A percentile compares a stretch with the other conserved stretches of the same genome.
phyloP scores from a whole-genome alignment of 2,329 filamentous ascomycete species.

The Ceratocystis cubensis region DNA sequence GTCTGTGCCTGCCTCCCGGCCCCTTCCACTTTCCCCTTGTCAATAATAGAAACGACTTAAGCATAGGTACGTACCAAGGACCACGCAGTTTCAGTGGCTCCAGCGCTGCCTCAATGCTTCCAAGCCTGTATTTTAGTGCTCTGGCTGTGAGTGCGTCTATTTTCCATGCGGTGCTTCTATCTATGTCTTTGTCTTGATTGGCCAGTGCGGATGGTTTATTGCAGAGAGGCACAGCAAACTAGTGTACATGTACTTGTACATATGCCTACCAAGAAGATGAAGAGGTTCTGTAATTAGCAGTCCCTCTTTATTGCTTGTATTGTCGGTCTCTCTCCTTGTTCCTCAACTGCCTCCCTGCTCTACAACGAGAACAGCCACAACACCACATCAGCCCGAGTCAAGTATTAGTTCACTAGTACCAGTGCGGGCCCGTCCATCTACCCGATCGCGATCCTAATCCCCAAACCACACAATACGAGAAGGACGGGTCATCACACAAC shows the following conservation, averaged over 20 bases:
- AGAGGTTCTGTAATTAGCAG: background rate
- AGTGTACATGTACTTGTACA: background rate
- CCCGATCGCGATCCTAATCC: background rate
- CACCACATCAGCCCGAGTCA: too few relatives aligned
- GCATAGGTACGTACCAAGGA: background rate
- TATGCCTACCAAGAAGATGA: too few relatives aligned
- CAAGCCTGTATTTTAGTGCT: background rate
- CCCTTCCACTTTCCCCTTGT: conserved; percentile 3
- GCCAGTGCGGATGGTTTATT: background rate
- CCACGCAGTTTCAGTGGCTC: background rate
- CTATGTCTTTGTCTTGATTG: background rate
- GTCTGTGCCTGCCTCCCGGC: background rate
- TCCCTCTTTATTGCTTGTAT: background rate
- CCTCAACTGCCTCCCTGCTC: background rate
- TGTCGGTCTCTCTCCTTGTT: background rate
- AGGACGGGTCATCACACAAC: background rate
- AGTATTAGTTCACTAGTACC: too few relatives aligned
- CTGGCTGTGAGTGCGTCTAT: background rate
- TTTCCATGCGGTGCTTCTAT: background rate
- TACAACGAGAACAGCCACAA: background rate
- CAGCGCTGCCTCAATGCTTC: background rate
- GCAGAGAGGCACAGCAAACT: background rate
- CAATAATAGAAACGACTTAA: background rate
- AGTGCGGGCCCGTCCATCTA: background rate
- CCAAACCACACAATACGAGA: background rate